Conservation (phyloP, 441 rosid genomes). For the Aquilaria agallochum region DNA sequence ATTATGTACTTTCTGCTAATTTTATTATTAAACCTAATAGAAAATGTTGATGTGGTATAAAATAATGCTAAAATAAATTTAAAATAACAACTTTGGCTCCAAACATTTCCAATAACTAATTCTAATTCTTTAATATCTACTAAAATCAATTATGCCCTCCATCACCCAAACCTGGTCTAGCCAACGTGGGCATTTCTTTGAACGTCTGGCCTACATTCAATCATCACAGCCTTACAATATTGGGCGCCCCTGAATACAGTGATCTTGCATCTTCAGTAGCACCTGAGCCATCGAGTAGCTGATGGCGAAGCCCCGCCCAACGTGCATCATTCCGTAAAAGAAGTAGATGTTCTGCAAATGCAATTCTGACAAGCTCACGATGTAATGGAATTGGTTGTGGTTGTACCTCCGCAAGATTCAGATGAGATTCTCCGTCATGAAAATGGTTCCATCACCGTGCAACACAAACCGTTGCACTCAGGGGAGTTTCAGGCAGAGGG, state of each 20-base stretch:
- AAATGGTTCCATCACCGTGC: slow-evolving; percentile 97
- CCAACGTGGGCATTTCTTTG: no score
- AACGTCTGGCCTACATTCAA: slow-evolving; percentile 65
- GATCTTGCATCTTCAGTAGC: slow-evolving; percentile 75
- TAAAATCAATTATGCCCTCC: no score
- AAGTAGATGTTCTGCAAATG: slow-evolving; percentile 91
- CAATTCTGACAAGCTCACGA: slow-evolving; percentile 93
- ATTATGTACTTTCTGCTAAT: no score
- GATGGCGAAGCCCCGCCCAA: slow-evolving; percentile 95
- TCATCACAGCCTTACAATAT: slow-evolving; percentile 96
- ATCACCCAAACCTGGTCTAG: no score
- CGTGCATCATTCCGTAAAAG: slow-evolving; percentile 97
- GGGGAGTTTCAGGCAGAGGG: slow-evolving; percentile 55
- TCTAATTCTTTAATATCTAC: no score
- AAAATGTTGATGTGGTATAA: no score
- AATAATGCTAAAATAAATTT: no score
- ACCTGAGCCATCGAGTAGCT: slow-evolving; percentile 91
- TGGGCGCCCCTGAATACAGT: slow-evolving; percentile 81
- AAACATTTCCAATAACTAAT: no score
- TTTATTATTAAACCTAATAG: no score
- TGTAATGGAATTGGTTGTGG: slow-evolving; percentile 81
- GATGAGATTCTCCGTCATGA: slow-evolving; percentile 72
- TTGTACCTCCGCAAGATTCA: slow-evolving; percentile 77
- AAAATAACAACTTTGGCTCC: no score
- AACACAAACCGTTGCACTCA: slow-evolving; percentile 93